These are phyloP conservation scores for Pseudogymnoascus sp. DNA, from an alignment of 2,329 filamentous ascomycete species.

Conservation along the genomic window DNA sequence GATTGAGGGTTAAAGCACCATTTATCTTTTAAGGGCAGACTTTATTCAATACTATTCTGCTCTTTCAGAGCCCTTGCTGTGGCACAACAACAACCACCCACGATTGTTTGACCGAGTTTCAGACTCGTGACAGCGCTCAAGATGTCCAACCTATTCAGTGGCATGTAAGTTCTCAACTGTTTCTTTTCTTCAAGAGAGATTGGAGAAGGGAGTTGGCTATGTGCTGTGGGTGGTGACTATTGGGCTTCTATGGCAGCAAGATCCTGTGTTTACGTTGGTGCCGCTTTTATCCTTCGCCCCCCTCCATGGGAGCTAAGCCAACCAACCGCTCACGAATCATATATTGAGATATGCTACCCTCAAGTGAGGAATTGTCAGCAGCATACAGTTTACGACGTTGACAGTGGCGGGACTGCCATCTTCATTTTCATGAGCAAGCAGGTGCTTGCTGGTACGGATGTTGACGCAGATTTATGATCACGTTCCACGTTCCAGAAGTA, in stretches of 20 bases:
- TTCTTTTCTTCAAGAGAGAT: neutral
- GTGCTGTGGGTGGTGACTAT: neutral
- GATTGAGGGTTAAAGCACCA: neutral
- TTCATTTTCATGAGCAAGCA: neutral
- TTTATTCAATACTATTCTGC: neutral
- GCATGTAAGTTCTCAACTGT: slow-evolving; percentile 24
- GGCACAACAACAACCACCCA: slow-evolving; percentile 1
- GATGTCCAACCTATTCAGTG: slow-evolving; percentile 29
- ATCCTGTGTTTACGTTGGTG: neutral
- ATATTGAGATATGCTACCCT: neutral
- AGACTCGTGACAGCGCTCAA: slow-evolving; percentile 4
- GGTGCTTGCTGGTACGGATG: neutral
- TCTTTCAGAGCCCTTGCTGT: neutral
- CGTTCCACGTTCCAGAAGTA: neutral
- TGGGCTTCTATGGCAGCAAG: neutral
- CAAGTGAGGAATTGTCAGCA: neutral
- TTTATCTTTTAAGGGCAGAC: neutral
- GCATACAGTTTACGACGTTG: neutral
- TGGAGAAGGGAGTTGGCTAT: neutral
- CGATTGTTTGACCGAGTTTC: slow-evolving; percentile 7
- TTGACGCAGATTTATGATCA: neutral
- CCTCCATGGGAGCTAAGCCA: neutral
- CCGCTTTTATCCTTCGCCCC: neutral
- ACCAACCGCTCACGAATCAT: neutral
- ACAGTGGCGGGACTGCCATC: neutral